These are phyloP conservation scores for Aspergillus sp. DNA, from an alignment of 2,329 filamentous ascomycete genomes.

Conservation along the genomic window DNA sequence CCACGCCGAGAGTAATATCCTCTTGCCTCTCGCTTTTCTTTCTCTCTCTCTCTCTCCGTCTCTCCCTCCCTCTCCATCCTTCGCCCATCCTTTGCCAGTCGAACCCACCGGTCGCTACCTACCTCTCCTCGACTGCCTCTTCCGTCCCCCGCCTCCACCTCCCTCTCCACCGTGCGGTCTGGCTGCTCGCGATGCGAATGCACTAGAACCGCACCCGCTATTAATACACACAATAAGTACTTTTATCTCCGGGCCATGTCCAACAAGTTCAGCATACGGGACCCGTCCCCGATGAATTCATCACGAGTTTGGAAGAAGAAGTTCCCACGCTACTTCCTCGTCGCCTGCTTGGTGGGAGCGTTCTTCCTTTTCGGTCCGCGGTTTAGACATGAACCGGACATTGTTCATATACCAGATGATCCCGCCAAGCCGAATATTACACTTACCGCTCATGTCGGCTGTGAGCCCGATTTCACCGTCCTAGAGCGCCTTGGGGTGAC, in stretches of 20 bases:
- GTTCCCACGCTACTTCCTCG: slow-evolving; percentile 28
- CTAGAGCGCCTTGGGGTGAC: slow-evolving; percentile 25
- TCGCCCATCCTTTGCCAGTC: slow-evolving; percentile 6
- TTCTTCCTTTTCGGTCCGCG: slow-evolving; percentile 32
- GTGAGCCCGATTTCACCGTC: slow-evolving; percentile 28
- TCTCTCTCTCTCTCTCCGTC: neutral
- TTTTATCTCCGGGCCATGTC: slow-evolving; percentile 20
- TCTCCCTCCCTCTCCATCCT: neutral
- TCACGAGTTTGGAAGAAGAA: slow-evolving; percentile 36
- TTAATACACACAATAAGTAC: slow-evolving; percentile 1
- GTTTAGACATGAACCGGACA: slow-evolving; percentile 13
- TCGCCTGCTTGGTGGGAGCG: slow-evolving; percentile 23
- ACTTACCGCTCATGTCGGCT: slow-evolving; percentile 27
- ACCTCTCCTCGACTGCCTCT: neutral
- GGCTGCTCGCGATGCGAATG: slow-evolving; percentile 20
- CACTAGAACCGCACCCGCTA: slow-evolving; percentile 15
- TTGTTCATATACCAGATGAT: slow-evolving; percentile 11
- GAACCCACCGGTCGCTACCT: slow-evolving; percentile 8
- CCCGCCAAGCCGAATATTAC: slow-evolving; percentile 27
- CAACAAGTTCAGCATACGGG: slow-evolving; percentile 24
- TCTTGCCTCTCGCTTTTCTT: neutral
- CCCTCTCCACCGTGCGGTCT: slow-evolving; percentile 4
- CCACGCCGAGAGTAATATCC: neutral
- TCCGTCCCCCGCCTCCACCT: slow-evolving; percentile 1
- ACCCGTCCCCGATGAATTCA: slow-evolving; percentile 21